Conservation (phyloP, 1,139 yeast genomes). For the Trichomonascaceae sp. region DNA sequence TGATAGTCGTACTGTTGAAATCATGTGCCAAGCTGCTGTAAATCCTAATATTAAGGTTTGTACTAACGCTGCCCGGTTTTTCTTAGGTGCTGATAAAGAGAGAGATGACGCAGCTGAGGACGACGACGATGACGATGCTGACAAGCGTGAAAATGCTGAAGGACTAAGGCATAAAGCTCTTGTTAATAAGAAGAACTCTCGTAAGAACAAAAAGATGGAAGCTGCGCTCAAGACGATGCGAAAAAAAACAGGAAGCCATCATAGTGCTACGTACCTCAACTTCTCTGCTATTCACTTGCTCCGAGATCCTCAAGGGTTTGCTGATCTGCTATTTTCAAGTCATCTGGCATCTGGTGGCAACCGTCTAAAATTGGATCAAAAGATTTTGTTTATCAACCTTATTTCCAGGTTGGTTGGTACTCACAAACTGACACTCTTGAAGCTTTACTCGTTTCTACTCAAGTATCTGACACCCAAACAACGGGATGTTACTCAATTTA, state of each 20-base stretch:
- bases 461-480: constrained; percentile 93
- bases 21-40: constrained; percentile 92
- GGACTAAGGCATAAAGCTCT: constrained; percentile 73
- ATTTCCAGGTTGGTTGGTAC: constrained; percentile 87
- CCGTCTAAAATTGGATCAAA: constrained; percentile 78
- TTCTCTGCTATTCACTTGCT: constrained; percentile 90
- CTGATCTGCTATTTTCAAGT: constrained; percentile 68
- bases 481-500: constrained; percentile 84
- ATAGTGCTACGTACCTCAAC: constrained; percentile 64
- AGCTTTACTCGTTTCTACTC: constrained; percentile 79
- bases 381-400: constrained; percentile 78
- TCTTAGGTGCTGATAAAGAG: constrained; percentile 92
- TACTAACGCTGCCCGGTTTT: constrained; percentile 82
- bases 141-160: constrained; percentile 21
- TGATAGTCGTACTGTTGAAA: constrained; percentile 89
- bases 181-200: constrained; percentile 75
- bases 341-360: constrained; percentile 63
- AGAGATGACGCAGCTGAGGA: constrained; percentile 80
- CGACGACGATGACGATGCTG: constrained; percentile 56
- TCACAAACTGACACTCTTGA: constrained; percentile 85
- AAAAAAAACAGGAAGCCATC: constrained; percentile 47
- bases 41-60: constrained; percentile 87
- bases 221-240: constrained; percentile 62
- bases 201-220: constrained; percentile 73
- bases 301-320: constrained; percentile 97